Conservation (phyloP, 805 yeast species). For the Wickerhamiella qilinensis region DNA sequence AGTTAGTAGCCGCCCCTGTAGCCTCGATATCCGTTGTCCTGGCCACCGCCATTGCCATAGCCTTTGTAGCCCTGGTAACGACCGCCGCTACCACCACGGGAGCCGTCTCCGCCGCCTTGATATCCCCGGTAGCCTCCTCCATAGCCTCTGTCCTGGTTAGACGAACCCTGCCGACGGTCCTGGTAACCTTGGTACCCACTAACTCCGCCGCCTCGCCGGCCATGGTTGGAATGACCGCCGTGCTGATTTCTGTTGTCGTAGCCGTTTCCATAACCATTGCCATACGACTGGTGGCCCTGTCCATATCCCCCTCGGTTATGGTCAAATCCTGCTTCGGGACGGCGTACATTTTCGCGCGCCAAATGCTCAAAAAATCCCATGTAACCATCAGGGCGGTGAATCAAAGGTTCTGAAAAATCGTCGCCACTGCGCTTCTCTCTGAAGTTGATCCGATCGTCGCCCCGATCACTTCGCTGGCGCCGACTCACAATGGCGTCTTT, state of each 20-base stretch:
- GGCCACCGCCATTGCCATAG: too few relatives aligned
- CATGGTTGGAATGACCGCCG: neutral
- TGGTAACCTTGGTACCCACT: conserved; percentile 20
- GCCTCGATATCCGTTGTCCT: too few relatives aligned
- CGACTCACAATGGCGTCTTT: conserved; percentile 33
- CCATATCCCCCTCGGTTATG: conserved; percentile 1
- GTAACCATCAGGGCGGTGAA: conserved; percentile 12
- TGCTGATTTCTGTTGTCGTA: conserved; percentile 2
- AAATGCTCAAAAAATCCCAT: conserved; percentile 6
- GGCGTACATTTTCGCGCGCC: too few relatives aligned
- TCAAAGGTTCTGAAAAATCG: conserved; percentile 10
- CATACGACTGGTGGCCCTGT: conserved; percentile 4
- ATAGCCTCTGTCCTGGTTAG: conserved; percentile 4
- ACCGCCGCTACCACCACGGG: too few relatives aligned
- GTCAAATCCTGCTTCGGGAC: too few relatives aligned
- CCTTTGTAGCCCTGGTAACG: conserved; percentile 9
- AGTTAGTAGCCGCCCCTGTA: too few relatives aligned
- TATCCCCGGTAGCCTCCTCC: conserved; percentile 7
- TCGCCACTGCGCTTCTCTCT: conserved; percentile 11
- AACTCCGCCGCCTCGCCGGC: conserved; percentile 15
- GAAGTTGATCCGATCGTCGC: conserved; percentile 16
- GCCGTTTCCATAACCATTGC: neutral
- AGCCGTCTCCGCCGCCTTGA: too few relatives aligned
- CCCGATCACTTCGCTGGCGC: conserved; percentile 18
- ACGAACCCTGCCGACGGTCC: too few relatives aligned